Evolutionary conservation across 2,329 filamentous ascomycete genomes (phyloP).

Genomic region (Colletotrichum ledebouriae): DNA sequence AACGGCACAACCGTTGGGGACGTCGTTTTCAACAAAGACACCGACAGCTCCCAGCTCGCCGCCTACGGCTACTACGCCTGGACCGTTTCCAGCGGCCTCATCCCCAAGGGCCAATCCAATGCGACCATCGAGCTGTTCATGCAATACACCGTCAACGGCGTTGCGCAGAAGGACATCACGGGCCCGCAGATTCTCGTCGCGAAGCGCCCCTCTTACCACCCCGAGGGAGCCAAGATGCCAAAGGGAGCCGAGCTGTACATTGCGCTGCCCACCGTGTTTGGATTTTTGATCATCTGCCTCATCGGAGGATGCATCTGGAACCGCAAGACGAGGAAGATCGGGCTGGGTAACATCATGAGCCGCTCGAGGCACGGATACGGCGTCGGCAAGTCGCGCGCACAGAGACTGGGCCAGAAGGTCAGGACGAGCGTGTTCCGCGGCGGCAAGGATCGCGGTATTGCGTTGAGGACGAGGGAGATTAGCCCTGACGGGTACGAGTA

Average conservation of each 20-base stretch:
- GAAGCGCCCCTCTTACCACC: constrained; percentile 50
- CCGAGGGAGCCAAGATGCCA: constrained; percentile 50
- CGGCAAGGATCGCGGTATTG: constrained; percentile 56
- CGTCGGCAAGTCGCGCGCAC: constrained; percentile 53
- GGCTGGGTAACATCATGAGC: constrained; percentile 66
- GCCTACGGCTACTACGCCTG: constrained; percentile 51
- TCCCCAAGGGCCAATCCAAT: constrained; percentile 46
- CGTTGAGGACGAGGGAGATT: constrained; percentile 50
- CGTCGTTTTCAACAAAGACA: constrained; percentile 37
- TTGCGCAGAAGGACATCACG: constrained; percentile 50
- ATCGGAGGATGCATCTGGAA: constrained; percentile 70
- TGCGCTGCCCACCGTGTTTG: constrained; percentile 65
- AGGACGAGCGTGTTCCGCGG: constrained; percentile 48
- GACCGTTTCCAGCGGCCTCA: constrained; percentile 47
- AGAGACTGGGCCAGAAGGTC: constrained; percentile 50
- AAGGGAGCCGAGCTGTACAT: constrained; percentile 62
- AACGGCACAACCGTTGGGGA: constrained; percentile 52
- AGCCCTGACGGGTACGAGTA: constrained; percentile 49
- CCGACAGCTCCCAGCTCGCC: constrained; percentile 35
- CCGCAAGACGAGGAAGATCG: constrained; percentile 62
- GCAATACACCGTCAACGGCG: constrained; percentile 51
- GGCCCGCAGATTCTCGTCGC: constrained; percentile 60
- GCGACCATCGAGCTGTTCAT: constrained; percentile 48
- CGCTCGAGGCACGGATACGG: constrained; percentile 61
- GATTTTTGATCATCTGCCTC: constrained; percentile 61